Percentiles rank a stretch among this genome's conserved stretches.
Conservation (phyloP, 139 green algal species). For the Diplosphaera chodatii region DNA sequence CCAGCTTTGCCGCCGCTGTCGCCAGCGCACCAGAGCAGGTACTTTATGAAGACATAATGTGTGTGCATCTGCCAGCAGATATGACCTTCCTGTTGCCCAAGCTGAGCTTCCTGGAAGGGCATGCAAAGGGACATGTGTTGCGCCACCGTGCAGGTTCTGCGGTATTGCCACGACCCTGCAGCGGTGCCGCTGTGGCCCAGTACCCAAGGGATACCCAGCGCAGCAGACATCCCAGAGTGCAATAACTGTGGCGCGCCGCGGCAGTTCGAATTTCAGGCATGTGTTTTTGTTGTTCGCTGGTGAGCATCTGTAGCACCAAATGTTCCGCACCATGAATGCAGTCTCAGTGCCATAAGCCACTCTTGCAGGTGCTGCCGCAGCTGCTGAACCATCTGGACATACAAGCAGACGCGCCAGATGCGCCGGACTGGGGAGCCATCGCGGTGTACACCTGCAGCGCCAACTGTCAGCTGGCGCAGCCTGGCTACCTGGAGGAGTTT, state of each 20-base stretch:
- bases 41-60: too few relatives aligned
- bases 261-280: conserved; percentile 70
- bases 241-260: conserved; percentile 43
- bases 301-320: too few relatives aligned
- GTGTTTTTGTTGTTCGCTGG: background rate
- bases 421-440: conserved; percentile 70
- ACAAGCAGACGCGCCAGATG: conserved; percentile 39
- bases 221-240: conserved; percentile 47
- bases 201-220: conserved; percentile 14
- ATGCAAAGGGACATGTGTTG: too few relatives aligned
- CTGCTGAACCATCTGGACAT: conserved; percentile 60
- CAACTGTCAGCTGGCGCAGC: conserved; percentile 32
- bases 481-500: conserved; percentile 29
- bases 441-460: conserved; percentile 62
- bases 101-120: too few relatives aligned
- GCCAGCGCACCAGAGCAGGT: conserved; percentile 9
- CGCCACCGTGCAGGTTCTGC: conserved; percentile 41
- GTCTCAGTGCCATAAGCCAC: too few relatives aligned
- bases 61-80: too few relatives aligned
- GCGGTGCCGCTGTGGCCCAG: conserved; percentile 64
- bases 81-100: too few relatives aligned
- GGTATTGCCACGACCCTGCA: conserved; percentile 67
- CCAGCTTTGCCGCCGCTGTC: conserved; percentile 36
- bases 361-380: conserved; percentile 56
- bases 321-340: too few relatives aligned